phyloP scores from a whole-genome alignment of 257 asterid species.

The Nyctanthes arbortristis region DNA sequence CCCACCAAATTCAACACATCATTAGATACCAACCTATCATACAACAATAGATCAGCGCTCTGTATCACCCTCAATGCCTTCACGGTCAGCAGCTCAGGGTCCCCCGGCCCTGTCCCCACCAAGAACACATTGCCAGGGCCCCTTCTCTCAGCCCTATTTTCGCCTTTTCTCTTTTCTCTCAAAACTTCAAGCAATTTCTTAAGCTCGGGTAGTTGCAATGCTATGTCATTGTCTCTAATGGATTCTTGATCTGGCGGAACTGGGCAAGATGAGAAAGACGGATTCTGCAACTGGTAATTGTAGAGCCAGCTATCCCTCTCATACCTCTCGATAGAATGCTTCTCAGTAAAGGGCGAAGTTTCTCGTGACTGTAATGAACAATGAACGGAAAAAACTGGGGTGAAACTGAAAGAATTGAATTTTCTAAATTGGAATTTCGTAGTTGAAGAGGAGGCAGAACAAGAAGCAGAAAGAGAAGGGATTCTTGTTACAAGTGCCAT shows the following conservation, averaged over 20 bases:
- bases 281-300: slow-evolving; percentile 48
- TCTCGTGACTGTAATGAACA: slow-evolving; percentile 45
- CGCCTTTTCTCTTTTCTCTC: slow-evolving; percentile 65
- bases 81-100: slow-evolving; percentile 81
- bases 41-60: slow-evolving; percentile 85
- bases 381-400: slow-evolving; percentile 30
- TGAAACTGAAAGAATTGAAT: slow-evolving; percentile 22
- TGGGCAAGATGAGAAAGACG: slow-evolving; percentile 45
- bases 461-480: slow-evolving; percentile 40
- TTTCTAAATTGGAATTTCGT: slow-evolving; percentile 38
- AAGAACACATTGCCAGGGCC: slow-evolving; percentile 87
- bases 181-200: slow-evolving; percentile 74
- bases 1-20: slow-evolving; percentile 83
- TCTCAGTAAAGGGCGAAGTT: slow-evolving; percentile 87
- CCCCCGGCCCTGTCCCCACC: slow-evolving; percentile 99
- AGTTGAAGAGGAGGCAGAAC: slow-evolving; percentile 35
- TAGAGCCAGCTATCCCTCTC: slow-evolving; percentile 82
- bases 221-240: slow-evolving; percentile 73
- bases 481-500: slow-evolving; percentile 67
- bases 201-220: slow-evolving; percentile 79
- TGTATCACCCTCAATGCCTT: slow-evolving; percentile 83
- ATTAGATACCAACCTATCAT: slow-evolving; percentile 92
- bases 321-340: slow-evolving; percentile 76
- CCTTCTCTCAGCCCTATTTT: slow-evolving; percentile 32
- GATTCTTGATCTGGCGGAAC: slow-evolving; percentile 48